Percentiles rank a stretch among this genome's conserved stretches.
phyloP scores from a whole-genome alignment of 495 filamentous ascomycete genomes.

The Cercophora newfieldiana region DNA sequence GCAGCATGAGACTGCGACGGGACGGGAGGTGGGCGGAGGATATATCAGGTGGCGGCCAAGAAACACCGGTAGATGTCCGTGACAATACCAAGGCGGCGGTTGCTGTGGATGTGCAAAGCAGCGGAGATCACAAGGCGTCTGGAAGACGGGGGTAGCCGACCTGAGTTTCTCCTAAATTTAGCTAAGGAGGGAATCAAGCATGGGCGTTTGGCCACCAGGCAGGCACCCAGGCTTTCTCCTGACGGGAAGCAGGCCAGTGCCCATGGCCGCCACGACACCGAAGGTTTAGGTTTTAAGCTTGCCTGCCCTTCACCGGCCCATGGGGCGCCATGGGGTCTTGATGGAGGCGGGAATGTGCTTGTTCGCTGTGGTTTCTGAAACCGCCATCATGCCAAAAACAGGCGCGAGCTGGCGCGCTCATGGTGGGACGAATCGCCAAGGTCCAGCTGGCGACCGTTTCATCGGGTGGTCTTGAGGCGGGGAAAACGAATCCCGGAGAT shows the following conservation, averaged over 20 bases:
- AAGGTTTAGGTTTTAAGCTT: neutral
- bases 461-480: neutral
- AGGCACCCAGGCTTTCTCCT: neutral
- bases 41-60: slow-evolving; percentile 3
- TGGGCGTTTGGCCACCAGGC: neutral
- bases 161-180: neutral
- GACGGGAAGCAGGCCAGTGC: neutral
- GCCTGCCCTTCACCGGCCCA: neutral
- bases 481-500: neutral
- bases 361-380: slow-evolving; percentile 3
- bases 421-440: slow-evolving; percentile 1
- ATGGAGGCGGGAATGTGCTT: neutral
- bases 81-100: neutral
- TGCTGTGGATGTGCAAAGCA: neutral
- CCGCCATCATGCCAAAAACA: neutral
- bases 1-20: neutral
- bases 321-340: neutral
- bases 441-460: neutral
- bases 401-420: neutral
- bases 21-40: neutral
- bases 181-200: neutral
- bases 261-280: neutral
- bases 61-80: neutral
- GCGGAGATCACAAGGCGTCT: neutral
- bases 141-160: neutral